Conservation (phyloP, 2,329 filamentous ascomycete genomes). For the Calonectria crousiana region DNA sequence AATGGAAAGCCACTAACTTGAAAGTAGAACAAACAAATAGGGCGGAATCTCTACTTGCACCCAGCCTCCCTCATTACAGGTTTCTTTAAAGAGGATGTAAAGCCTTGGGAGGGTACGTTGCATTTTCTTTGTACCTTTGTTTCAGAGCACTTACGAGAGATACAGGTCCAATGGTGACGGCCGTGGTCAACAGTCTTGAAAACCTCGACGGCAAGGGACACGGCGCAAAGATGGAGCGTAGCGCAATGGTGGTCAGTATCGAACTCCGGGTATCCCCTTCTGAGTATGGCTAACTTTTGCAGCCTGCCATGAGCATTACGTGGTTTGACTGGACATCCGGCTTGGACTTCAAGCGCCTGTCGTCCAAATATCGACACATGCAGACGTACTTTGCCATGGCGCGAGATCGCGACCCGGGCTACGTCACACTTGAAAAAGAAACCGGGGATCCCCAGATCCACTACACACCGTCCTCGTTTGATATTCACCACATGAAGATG, state of each 20-base stretch:
- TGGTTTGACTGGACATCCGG: constrained; percentile 18
- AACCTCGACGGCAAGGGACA: constrained; percentile 24
- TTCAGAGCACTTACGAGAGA: neutral
- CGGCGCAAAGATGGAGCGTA: constrained; percentile 19
- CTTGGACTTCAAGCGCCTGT: constrained; percentile 14
- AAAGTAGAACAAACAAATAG: constrained; percentile 18
- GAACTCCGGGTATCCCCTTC: neutral
- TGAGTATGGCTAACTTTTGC: neutral
- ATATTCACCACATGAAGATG: constrained; percentile 74
- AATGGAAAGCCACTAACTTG: neutral
- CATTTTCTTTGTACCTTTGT: neutral
- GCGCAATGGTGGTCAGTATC: constrained; percentile 16
- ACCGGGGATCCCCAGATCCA: constrained; percentile 8
- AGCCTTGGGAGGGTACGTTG: constrained; percentile 19
- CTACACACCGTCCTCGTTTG: constrained; percentile 76
- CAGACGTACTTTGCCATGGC: constrained; percentile 17
- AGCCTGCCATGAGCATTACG: neutral
- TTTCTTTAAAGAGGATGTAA: constrained; percentile 13
- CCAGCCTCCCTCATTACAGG: constrained; percentile 17
- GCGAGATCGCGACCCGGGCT: constrained; percentile 19
- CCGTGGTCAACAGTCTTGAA: constrained; percentile 18
- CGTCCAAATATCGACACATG: constrained; percentile 12
- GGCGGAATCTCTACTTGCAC: constrained; percentile 24
- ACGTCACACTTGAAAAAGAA: constrained; percentile 8
- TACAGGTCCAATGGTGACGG: constrained; percentile 7